These are phyloP conservation scores for Scorias spongiosa DNA, from an alignment of 2,329 filamentous ascomycete genomes.

Conservation along the genomic window DNA sequence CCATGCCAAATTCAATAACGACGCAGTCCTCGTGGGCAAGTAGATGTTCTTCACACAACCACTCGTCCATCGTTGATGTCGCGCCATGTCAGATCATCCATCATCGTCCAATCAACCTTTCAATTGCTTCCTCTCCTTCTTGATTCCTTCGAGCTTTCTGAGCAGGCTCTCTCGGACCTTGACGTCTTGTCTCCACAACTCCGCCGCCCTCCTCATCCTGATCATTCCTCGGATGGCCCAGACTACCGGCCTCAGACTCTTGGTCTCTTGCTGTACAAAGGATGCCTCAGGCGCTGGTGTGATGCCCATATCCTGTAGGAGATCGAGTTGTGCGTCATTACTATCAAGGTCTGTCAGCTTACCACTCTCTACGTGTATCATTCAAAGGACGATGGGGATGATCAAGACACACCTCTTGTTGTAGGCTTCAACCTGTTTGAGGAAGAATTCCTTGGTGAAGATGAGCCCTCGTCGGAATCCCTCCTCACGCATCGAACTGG, in stretches of 20 bases:
- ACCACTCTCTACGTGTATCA: background rate
- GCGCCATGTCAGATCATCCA: no score
- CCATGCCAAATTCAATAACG: no score
- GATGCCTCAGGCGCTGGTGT: conserved; percentile 23
- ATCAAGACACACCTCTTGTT: conserved; percentile 64
- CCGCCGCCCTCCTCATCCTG: background rate
- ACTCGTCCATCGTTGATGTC: no score
- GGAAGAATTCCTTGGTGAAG: conserved; percentile 74
- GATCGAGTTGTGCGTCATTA: conserved; percentile 78
- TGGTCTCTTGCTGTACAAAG: background rate
- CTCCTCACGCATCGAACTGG: conserved; percentile 65
- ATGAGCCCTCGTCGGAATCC: conserved; percentile 65
- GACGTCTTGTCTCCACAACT: background rate
- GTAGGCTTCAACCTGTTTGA: conserved; percentile 65
- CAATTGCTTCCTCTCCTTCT: conserved; percentile 6
- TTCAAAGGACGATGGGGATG: background rate
- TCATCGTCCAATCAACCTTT: background rate
- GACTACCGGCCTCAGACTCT: background rate
- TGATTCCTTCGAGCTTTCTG: conserved; percentile 32
- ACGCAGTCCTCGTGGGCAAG: no score
- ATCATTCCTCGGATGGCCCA: background rate
- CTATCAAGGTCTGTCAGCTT: conserved; percentile 32
- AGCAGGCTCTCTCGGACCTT: conserved; percentile 33
- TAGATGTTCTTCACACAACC: no score
- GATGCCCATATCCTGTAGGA: conserved; percentile 72